Percentiles rank a stretch among this genome's conserved stretches.
Evolutionary conservation across 2,329 filamentous ascomycete species (phyloP).

Genomic region (Alternaria ventricosa): DNA sequence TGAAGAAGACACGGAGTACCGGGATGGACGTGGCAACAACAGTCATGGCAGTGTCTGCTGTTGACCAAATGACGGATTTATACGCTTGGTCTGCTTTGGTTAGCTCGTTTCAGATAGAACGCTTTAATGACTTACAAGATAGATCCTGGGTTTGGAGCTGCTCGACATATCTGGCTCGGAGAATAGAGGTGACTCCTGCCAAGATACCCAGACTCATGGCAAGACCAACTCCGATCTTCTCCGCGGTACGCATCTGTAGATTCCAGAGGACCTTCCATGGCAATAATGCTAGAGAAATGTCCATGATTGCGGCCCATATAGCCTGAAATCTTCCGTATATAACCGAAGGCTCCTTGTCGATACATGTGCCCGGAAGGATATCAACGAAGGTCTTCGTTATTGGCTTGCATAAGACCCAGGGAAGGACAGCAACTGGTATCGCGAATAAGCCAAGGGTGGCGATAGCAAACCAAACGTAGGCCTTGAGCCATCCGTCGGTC

Average conservation of each 20-base stretch:
- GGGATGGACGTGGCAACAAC: constrained; percentile 9
- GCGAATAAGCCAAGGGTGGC: constrained; percentile 10
- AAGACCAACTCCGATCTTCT: constrained; percentile 19
- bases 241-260: constrained; percentile 12
- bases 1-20: constrained; percentile 10
- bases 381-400: constrained; percentile 12
- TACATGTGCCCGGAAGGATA: constrained; percentile 8
- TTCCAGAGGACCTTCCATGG: constrained; percentile 17
- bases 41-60: constrained; percentile 5
- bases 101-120: neutral
- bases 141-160: neutral
- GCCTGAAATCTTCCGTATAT: constrained; percentile 11
- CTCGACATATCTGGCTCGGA: constrained; percentile 2
- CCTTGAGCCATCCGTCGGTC: constrained; percentile 12
- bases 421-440: constrained; percentile 3
- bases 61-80: constrained; percentile 8
- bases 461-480: constrained; percentile 14
- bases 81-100: constrained; percentile 5
- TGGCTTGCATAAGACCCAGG: constrained; percentile 13
- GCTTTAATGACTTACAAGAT: neutral
- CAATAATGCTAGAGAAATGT: constrained; percentile 13
- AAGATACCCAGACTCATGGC: constrained; percentile 20
- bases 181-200: constrained; percentile 1
- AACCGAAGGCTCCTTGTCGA: constrained; percentile 8
- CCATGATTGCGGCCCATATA: constrained; percentile 20